Base-by-base conservation (phyloP, 805 yeast genomes). In the Candida koratica region DNA sequence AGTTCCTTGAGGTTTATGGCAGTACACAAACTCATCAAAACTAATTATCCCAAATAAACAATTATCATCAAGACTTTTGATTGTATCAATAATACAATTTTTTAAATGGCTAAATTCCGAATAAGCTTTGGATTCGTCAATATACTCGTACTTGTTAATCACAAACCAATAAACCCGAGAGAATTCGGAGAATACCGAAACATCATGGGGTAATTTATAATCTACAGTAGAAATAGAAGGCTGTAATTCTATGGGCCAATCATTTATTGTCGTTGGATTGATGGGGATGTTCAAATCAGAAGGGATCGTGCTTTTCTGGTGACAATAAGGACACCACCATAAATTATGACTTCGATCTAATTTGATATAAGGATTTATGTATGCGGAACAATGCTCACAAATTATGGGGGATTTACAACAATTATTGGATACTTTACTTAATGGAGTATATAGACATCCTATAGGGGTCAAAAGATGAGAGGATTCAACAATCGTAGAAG, bases 241-340 rank as follows among this genome's bases (percentile, higher is more conserved):
- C 10, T 55, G 46, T 13, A 58, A 45, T 19, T 58, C 58, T 5
- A 52, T 37, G 0, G 64, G 64, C 49, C 60, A 55, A 7, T 53
- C 54, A 4, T 45, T 41, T 2, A 25, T 36, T 3, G 25, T 3
- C 5, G 41, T 26, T 6, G 39, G 27, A 6, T 42, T 10, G 3
- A 37, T 22, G 4, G 55, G 56, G 12, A 53, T 27, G 3, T 16
- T 25, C 13, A 44, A 53, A 5, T 38, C 43, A 1, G 37, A 30
- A 2, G 67, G 61, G 4, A 63, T 34, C 16, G 25, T 38, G 2
- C 49, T 46, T 20, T 46, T 45, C 25, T 51, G 47, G 10, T 45
- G 48, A 38, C 71, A 65, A 25, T 59, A 49, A 0, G 66, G 67
- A 38, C 71, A 65, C 61, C 59, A 53, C 70, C 71, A 65, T 54